These are phyloP conservation scores for Populus hybrid DNA, from an alignment of 441 rosid genomes.

Conservation along the genomic window DNA sequence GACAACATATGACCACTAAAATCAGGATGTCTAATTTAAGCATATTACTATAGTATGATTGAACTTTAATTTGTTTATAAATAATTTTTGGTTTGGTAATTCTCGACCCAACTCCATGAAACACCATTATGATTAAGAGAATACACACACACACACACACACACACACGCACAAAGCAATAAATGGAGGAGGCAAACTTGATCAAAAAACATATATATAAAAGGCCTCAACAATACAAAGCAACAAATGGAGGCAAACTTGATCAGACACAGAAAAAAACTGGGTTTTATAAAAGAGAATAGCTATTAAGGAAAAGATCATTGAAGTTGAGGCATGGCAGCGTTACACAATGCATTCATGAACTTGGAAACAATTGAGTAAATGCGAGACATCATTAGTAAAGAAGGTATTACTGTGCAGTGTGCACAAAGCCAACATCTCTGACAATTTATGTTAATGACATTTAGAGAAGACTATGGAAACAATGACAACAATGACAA, in stretches of 20 bases:
- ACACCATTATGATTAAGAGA: too few relatives aligned
- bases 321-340: background rate
- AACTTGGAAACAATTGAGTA: background rate
- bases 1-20: background rate
- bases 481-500: background rate
- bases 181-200: too few relatives aligned
- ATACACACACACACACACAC: too few relatives aligned
- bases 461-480: background rate
- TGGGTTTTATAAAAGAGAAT: background rate
- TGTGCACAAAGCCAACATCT: background rate
- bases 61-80: background rate
- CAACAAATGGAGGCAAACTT: background rate
- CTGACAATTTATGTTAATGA: background rate
- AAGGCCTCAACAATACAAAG: too few relatives aligned
- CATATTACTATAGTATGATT: background rate
- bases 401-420: background rate
- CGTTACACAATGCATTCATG: background rate
- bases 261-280: background rate
- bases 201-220: too few relatives aligned
- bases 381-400: background rate
- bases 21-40: background rate
- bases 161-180: too few relatives aligned
- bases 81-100: too few relatives aligned
- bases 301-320: background rate
- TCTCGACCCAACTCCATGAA: too few relatives aligned